Evolutionary conservation across 176 grass and related monocot genomes (phyloP).

Genomic region (Themeda triandra): DNA sequence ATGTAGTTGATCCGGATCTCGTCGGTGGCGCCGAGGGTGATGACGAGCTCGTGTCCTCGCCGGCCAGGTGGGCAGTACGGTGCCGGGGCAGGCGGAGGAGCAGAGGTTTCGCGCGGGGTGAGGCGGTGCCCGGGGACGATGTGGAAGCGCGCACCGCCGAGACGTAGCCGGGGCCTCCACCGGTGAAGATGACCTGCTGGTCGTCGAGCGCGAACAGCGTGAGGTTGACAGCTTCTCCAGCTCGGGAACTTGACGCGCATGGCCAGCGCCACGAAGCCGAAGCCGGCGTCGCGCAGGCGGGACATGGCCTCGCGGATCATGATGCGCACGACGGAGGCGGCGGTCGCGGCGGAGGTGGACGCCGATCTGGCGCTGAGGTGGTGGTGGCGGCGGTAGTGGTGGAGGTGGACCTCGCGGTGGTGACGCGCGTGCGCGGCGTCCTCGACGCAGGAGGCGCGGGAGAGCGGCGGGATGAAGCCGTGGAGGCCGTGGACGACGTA

Average conservation of each 20-base stretch:
- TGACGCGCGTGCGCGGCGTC: slow-evolving; percentile 1
- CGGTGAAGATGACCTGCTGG: slow-evolving; percentile 52
- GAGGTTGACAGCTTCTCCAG: slow-evolving; percentile 51
- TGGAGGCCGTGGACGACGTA: slow-evolving; percentile 67
- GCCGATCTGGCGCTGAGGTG: slow-evolving; percentile 20
- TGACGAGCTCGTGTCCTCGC: slow-evolving; percentile 52
- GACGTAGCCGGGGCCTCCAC: slow-evolving; percentile 60
- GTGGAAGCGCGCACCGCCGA: slow-evolving; percentile 63
- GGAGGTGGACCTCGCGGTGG: background rate
- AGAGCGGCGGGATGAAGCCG: slow-evolving; percentile 49
- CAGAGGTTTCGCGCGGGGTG: slow-evolving; percentile 41
- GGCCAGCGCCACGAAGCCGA: slow-evolving; percentile 62
- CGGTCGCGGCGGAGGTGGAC: slow-evolving; percentile 2
- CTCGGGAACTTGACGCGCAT: slow-evolving; percentile 76
- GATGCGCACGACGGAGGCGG: slow-evolving; percentile 45
- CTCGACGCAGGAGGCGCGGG: slow-evolving; percentile 49
- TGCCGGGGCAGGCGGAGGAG: slow-evolving; percentile 45
- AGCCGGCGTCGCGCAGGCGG: slow-evolving; percentile 51
- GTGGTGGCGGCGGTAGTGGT: background rate
- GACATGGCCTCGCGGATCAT: slow-evolving; percentile 65
- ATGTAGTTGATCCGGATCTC: slow-evolving; percentile 74
- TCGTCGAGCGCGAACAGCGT: slow-evolving; percentile 81
- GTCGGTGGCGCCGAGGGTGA: slow-evolving; percentile 35
- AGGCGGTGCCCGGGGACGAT: slow-evolving; percentile 54
- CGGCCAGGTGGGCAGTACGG: slow-evolving; percentile 57